Base-by-base conservation (phyloP, 768 basidiomycete species). In the Amanita molliuscula region DNA sequence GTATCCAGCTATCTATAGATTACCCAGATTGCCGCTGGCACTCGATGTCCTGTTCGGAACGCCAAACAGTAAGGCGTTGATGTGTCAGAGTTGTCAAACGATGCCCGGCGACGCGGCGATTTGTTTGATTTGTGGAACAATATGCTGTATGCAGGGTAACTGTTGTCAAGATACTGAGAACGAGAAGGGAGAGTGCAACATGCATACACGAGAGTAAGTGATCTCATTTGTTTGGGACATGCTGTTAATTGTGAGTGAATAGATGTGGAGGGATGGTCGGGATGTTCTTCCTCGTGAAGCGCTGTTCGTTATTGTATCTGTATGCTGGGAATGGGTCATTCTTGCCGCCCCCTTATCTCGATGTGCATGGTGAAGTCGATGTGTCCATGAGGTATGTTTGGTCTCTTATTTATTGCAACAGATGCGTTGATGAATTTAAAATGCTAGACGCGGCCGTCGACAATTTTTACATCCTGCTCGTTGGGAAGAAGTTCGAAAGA, bases 351-450 rank as follows among this genome's bases (percentile, higher is more conserved):
- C 93, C 95, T 0, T 98, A 96, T 59, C 75, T 98, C 35, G 96
- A 99, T 58, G 78, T 79, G 1, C 96, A 98, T 53, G 96, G 95
- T 1, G 96, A 98, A 59, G 77, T 91, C 2, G 95, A 98, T 62
- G 72, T 88, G 10, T 86, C 85, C 2, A 90, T 95, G 84, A 81
- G 90, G 93, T 91, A 57, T 50, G 74, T 60, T 16, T 7, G 41
- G 40, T 25, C 35, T 20, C 7, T 44, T n/a, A 31, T 33, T 41
- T n/a, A 38, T 25, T 47, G 23, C 21, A n/a, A 29, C 21, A 29
- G n/a, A 20, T 18, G 4, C 21, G 2, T 11, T 45, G 25, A 35
- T 55, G 10, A 18, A 26, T 33, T 20, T 9, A 42, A 6, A 16
- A 7, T 37, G 26, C 16, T 40, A 93, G 93, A 62, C 82, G 92